Evolutionary conservation across 1,284 basidiomycete genomes (phyloP), one percentile per base, ranked within the genome.

Genomic region (Retiboletus flavoniger): DNA sequence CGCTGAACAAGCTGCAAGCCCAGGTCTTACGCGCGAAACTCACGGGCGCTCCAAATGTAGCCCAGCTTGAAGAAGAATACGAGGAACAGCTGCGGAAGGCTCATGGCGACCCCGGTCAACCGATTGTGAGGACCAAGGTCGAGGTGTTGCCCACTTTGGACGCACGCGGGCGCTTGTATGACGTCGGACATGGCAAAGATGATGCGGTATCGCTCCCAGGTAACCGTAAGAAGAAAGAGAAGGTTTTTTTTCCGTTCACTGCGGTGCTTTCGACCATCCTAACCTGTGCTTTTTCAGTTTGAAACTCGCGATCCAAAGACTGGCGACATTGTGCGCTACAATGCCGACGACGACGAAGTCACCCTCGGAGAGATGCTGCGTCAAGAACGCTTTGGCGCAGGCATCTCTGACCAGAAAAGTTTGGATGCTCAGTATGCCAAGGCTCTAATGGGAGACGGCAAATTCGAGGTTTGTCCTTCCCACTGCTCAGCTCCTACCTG

Each of bases 121-220:
- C 75, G 0, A 74, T 75, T 16, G 76, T 85, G 2, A 79, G 77
- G 55, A 85, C 76, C 13, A 80, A 75, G 56, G 80, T 97, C 0
- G 87, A 95, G 69, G 85, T 98, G 1, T 70, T 99, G 16, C 96
- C 96, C 1, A 97, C 95, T 1, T 72, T 99, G 55, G 95, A 99
- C 70, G 91, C 81, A 0, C 79, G 80, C 36, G 96, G 96, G 0
- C 79, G 85, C 51, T 71, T 99, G 69, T 99, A 98, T 71, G 97
- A 98, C 68, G 83, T 97, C 28, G 97, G 95, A 0, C 78, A 81
- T 19, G 85, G 87, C 2, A 80, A 75, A 64, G 79, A 80, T 5
- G 83, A 84, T 16, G 75, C 62, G 0, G 63, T 63, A 21, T 59
- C 71, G 6, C 72, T 74, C 4, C 80, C 84, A 1, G 89, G 90